Base-by-base conservation (phyloP, 2,329 filamentous ascomycete species). In the Penicillium rolfsii region DNA sequence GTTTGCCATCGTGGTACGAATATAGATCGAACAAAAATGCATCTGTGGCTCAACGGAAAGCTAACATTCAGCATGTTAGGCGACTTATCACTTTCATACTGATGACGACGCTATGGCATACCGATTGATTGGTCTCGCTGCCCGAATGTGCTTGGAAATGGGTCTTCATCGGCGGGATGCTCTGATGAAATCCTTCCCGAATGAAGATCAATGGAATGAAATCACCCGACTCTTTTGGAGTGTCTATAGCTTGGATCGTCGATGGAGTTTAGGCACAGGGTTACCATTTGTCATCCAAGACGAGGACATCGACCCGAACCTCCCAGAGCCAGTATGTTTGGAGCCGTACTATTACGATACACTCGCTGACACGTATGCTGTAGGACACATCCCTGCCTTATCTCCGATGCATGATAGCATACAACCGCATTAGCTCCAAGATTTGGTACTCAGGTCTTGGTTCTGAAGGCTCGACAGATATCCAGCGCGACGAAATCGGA, bases 241-340 rank as follows among this genome's bases (percentile, higher is more conserved):
- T 1, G 87, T 93, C 19, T 96, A 95, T 71, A 88, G 93, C 4
- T 81, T 97, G 41, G 93, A 97, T 73, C 84, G 92, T 41, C 84
- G 93, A 54, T 97, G 92, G 92, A 92, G 90, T 64, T 91, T 97
- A 68, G 91, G 89, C n/a, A 93, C 91, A 0, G 93, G 93, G 0
- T 84, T 97, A 74, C 93, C 93, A 0, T 96, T 92, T 77, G 89
- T 91, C 2, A 82, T 96, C 38, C 89, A 94, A 66, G 93, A 97
- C 70, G 85, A 90, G 16, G 92, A 96, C 71, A 91, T 97, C 62
- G 93, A 97, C 70, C 86, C 89, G 0, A 84, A 85, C 55, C 78
- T 97, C 24, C 91, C 91, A 1, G 88, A 90, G 70, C 93, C 93
- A 30, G 92, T 96, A 80, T 74, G 78, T 64, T 33, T 41, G 12